phyloP scores from a whole-genome alignment of 1,139 yeast species.

The Taiozyma sp. region DNA sequence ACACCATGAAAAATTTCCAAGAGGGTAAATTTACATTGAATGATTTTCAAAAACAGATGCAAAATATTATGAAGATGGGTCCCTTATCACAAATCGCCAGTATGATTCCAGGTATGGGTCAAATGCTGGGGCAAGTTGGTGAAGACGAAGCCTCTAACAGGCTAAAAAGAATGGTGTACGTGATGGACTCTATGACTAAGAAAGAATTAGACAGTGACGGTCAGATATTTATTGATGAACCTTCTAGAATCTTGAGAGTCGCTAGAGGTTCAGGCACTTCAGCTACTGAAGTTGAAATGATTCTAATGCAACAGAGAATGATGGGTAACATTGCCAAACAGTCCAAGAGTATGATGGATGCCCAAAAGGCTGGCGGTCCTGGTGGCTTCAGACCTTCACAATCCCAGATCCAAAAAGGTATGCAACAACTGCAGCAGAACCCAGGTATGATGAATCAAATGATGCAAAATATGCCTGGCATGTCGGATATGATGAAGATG shows the following conservation, averaged over 20 bases:
- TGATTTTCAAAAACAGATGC: constrained; percentile 94
- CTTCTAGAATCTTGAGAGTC: constrained; percentile 81
- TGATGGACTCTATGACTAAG: constrained; percentile 95
- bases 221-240: constrained; percentile 70
- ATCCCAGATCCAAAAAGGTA: constrained; percentile 35
- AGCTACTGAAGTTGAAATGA: constrained; percentile 91
- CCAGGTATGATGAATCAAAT: constrained; percentile 63
- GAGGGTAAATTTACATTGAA: constrained; percentile 92
- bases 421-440: constrained; percentile 57
- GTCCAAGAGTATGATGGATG: constrained; percentile 52
- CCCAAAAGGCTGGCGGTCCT: constrained; percentile 38
- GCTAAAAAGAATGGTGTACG: constrained; percentile 84
- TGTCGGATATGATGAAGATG: constrained; percentile 42
- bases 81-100: constrained; percentile 90
- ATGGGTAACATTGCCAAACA: constrained; percentile 92
- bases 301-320: constrained; percentile 86
- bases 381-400: constrained; percentile 33
- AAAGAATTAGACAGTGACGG: constrained; percentile 93
- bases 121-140: constrained; percentile 79
- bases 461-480: constrained; percentile 48
- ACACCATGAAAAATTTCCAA: constrained; percentile 87
- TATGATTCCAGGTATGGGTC: constrained; percentile 94
- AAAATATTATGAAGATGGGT: constrained; percentile 93
- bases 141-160: constrained; percentile 85
- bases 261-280: constrained; percentile 97